Percentiles rank a stretch among this genome's conserved stretches.
These are phyloP conservation scores for Psilocybe azurescens DNA, from an alignment of 768 basidiomycete genomes.

Conservation along the genomic window DNA sequence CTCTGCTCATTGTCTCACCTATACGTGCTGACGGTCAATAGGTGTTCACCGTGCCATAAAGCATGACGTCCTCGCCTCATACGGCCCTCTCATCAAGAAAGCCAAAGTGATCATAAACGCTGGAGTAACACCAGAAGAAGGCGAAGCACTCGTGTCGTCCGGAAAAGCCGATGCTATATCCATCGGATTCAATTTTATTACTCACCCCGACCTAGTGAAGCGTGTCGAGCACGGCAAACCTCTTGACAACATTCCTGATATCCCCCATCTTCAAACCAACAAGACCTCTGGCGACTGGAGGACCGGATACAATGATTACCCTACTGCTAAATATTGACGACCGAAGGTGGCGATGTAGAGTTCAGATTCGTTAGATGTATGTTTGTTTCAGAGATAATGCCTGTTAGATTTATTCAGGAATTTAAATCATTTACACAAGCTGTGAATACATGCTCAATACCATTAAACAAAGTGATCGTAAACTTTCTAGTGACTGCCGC, in stretches of 20 bases:
- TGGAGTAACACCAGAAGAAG: constrained; percentile 41
- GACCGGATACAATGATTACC: constrained; percentile 45
- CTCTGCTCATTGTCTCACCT: not conserved
- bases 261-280: constrained; percentile 33
- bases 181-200: constrained; percentile 42
- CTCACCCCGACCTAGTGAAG: constrained; percentile 46
- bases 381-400: no score
- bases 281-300: constrained; percentile 26
- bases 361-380: no score
- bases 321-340: constrained; percentile 15
- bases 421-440: no score
- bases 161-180: constrained; percentile 22
- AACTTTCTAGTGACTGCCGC: no score
- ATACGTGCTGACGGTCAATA: constrained; percentile 8
- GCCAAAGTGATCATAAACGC: constrained; percentile 43
- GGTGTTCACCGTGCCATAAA: constrained; percentile 39
- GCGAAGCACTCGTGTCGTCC: constrained; percentile 36
- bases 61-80: constrained; percentile 46
- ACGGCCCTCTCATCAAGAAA: constrained; percentile 39
- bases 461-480: no score
- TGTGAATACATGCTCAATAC: no score
- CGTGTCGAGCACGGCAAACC: constrained; percentile 39
- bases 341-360: not conserved
- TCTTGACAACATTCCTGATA: constrained; percentile 36
- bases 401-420: no score